Evolutionary conservation across 805 yeast genomes (phyloP).

Genomic region (Ogataea haglerorum): DNA sequence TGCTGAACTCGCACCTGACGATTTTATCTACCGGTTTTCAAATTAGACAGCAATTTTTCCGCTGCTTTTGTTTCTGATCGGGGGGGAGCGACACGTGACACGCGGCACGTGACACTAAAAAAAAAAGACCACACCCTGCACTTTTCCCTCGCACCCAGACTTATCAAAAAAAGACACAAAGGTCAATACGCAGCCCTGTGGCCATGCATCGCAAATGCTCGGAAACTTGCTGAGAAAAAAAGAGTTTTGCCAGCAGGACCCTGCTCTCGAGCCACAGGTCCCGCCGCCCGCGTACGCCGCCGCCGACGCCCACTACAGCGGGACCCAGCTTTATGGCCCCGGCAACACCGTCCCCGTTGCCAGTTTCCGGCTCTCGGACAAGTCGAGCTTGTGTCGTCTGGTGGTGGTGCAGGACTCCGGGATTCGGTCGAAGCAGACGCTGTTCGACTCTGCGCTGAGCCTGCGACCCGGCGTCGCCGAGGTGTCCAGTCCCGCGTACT

Average conservation of each 20-base stretch:
- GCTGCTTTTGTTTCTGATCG: not conserved
- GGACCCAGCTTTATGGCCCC: slow-evolving; percentile 47
- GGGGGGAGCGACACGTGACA: not conserved
- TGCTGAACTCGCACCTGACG: not conserved
- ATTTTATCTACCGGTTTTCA: not conserved
- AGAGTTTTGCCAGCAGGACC: slow-evolving; percentile 2
- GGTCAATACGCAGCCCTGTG: not conserved
- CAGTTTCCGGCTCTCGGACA: slow-evolving; percentile 23
- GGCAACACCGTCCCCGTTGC: slow-evolving; percentile 17
- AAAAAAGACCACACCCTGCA: too few species aligned
- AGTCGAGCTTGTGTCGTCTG: slow-evolving; percentile 35
- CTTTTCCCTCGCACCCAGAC: not conserved
- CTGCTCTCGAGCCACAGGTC: not conserved
- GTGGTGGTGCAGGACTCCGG: slow-evolving; percentile 50
- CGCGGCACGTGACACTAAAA: not conserved
- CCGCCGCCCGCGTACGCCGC: slow-evolving; percentile 3
- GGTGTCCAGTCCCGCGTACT: not conserved
- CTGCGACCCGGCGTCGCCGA: slow-evolving; percentile 6
- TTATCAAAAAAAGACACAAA: slow-evolving; percentile 4
- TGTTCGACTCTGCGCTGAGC: slow-evolving; percentile 42
- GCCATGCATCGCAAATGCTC: slow-evolving; percentile 5
- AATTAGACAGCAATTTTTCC: not conserved
- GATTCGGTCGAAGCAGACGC: slow-evolving; percentile 44
- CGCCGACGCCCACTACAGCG: slow-evolving; percentile 43
- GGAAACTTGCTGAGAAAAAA: slow-evolving; percentile 8